Evolutionary conservation across 2,329 filamentous ascomycete species (phyloP), one percentile per base, ranked within the genome.

Genomic region (Biscogniauxia sp.): DNA sequence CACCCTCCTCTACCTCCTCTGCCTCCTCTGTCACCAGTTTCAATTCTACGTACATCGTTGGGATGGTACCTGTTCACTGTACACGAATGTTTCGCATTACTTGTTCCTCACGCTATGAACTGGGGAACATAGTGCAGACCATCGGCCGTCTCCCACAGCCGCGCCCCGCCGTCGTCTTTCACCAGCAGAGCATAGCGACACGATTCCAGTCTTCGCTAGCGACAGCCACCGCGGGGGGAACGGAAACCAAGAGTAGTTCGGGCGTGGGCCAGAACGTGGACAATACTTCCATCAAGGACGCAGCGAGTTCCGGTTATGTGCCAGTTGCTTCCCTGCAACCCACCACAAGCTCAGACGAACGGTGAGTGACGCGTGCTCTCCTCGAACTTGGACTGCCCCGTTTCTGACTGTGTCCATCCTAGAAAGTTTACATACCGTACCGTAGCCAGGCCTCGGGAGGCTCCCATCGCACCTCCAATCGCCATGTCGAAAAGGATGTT

Each of bases 231-330:
- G 55, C n/a, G 15, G 32, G 20, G 56, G n/a, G 5, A 51, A 5
- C 2, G 5, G 23, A 23, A 23, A 5, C 5, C 23, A 23, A 23
- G 23, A 23, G 23, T 5, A 23, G 23, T 7, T 32, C 28, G 28
- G 11, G 11, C 7, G 28, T 32, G 7, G 28, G 28, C 6, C 28
- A 32, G 28, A 13, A 2, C 20, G 49, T 32, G 17, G 45, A 41
- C 23, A 54, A 54, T 25, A 20, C 49, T n/a, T 26, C 57, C 50
- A 62, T 63, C 20, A 65, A 59, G 60, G 50, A 19, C 49, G 41
- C 58, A 11, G 45, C 25, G 4, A 37, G 28, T 17, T 49, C 45
- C 45, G 55, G 59, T 1, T 63, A 64, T 52, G 52, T 23, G n/a
- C 25, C 54, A n/a, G 6, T 54, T 5, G 45, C 32, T 17, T 8